Conservation (phyloP, 495 filamentous ascomycete species). For the Pyrenula aspistea region DNA sequence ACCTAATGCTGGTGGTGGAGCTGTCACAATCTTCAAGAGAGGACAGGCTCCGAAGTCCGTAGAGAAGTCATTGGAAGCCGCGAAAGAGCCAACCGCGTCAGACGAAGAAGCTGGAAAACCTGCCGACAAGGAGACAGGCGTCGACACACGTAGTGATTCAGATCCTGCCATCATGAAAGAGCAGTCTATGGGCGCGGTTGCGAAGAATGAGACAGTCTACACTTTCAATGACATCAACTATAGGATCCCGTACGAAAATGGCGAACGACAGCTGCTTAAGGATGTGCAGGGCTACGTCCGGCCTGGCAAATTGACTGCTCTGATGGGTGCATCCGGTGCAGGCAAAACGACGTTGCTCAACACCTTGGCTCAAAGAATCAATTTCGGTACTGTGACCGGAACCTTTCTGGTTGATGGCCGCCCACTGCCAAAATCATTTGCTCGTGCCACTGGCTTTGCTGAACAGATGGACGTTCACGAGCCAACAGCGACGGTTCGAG, state of each 20-base stretch:
- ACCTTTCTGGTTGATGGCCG: conserved; percentile 42
- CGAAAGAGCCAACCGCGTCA: conserved; percentile 13
- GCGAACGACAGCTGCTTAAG: conserved; percentile 44
- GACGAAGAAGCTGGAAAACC: conserved; percentile 36
- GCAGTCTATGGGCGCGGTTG: conserved; percentile 28
- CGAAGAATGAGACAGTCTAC: conserved; percentile 51
- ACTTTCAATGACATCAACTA: conserved; percentile 76
- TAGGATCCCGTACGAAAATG: conserved; percentile 50
- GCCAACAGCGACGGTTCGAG: conserved; percentile 46
- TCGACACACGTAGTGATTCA: conserved; percentile 15
- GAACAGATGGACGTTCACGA: conserved; percentile 53
- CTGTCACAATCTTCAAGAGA: conserved; percentile 57
- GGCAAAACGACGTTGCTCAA: conserved; percentile 51
- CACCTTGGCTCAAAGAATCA: conserved; percentile 40
- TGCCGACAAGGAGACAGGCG: conserved; percentile 3
- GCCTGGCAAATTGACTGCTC: conserved; percentile 58
- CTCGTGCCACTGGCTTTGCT: conserved; percentile 38
- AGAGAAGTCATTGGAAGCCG: conserved; percentile 24
- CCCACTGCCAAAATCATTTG: conserved; percentile 32
- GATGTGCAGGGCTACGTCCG: conserved; percentile 59
- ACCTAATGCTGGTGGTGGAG: conserved; percentile 58
- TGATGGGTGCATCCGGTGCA: conserved; percentile 56
- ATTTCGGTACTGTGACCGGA: conserved; percentile 38
- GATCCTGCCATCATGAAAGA: conserved; percentile 9
- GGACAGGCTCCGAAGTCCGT: conserved; percentile 45